These are phyloP conservation scores for Capsella rubella DNA, from an alignment of 441 rosid species.

Conservation along the genomic window DNA sequence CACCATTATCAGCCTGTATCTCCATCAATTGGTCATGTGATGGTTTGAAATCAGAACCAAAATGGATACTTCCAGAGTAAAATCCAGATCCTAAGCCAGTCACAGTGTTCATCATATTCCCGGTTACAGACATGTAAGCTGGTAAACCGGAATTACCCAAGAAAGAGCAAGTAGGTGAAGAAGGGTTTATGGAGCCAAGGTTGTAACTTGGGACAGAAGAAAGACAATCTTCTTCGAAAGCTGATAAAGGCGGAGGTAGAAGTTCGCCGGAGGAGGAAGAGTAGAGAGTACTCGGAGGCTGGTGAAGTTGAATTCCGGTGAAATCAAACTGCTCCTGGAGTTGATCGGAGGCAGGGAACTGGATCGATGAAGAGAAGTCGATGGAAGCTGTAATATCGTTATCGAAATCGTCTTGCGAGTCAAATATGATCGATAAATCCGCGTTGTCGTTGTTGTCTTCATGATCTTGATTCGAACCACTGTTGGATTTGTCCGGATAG, in stretches of 20 bases:
- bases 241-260: constrained; percentile 50
- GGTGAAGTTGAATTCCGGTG: constrained; percentile 54
- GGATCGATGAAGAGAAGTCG: constrained; percentile 74
- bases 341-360: constrained; percentile 54
- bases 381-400: constrained; percentile 86
- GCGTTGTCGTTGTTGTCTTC: constrained; percentile 43
- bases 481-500: constrained; percentile 38
- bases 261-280: constrained; percentile 41
- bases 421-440: constrained; percentile 60
- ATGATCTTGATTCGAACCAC: constrained; percentile 35
- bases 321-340: constrained; percentile 65
- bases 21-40: constrained; percentile 55
- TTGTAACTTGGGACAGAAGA: constrained; percentile 76
- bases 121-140: constrained; percentile 53
- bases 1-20: constrained; percentile 69
- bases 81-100: constrained; percentile 59
- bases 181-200: constrained; percentile 57
- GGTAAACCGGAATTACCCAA: constrained; percentile 48
- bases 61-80: constrained; percentile 50
- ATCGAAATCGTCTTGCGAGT: constrained; percentile 67
- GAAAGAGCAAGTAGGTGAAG: constrained; percentile 69
- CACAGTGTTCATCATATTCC: constrained; percentile 50
- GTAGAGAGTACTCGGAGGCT: constrained; percentile 40
- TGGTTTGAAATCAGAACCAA: constrained; percentile 53
- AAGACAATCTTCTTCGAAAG: constrained; percentile 80